Evolutionary conservation across 1,284 basidiomycete genomes (phyloP).

Genomic region (Ustilago bromivora): DNA sequence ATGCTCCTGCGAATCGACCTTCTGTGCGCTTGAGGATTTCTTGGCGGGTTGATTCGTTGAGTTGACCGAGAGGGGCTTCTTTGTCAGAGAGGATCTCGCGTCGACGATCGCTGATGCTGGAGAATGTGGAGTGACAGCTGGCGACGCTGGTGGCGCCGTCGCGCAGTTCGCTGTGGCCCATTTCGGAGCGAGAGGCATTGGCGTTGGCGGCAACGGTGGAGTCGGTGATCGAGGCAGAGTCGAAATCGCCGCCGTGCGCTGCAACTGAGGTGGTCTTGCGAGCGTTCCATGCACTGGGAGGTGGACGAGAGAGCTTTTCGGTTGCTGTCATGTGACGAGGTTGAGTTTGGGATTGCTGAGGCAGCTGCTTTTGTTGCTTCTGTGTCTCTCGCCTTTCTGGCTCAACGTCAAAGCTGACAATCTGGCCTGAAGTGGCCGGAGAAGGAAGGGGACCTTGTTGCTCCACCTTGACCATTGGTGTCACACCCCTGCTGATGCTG

Average conservation of each 20-base stretch:
- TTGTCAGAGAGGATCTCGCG: conserved; percentile 51
- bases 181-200: conserved; percentile 10
- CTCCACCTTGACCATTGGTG: background rate
- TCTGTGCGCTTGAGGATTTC: conserved; percentile 54
- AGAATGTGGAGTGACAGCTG: conserved; percentile 29
- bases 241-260: background rate
- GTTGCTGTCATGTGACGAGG: conserved; percentile 9
- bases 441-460: background rate
- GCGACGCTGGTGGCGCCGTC: conserved; percentile 23
- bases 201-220: background rate
- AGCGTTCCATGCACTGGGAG: conserved; percentile 28
- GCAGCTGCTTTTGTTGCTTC: background rate
- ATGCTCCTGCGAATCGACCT: conserved; percentile 56
- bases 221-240: background rate
- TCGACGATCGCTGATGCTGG: conserved; percentile 45
- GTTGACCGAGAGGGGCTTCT: conserved; percentile 21
- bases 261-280: conserved; percentile 3
- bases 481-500: background rate
- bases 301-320: conserved; percentile 14
- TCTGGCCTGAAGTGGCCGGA: conserved; percentile 1
- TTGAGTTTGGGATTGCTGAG: background rate
- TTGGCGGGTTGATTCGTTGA: conserved; percentile 27
- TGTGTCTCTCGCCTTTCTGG: conserved; percentile 3
- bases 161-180: conserved; percentile 6
- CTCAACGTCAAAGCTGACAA: conserved; percentile 14